Percentiles rank a stretch among this genome's conserved stretches.
Conservation (phyloP, 2,329 filamentous ascomycete genomes). For the Cordyceps cateniannulata region DNA sequence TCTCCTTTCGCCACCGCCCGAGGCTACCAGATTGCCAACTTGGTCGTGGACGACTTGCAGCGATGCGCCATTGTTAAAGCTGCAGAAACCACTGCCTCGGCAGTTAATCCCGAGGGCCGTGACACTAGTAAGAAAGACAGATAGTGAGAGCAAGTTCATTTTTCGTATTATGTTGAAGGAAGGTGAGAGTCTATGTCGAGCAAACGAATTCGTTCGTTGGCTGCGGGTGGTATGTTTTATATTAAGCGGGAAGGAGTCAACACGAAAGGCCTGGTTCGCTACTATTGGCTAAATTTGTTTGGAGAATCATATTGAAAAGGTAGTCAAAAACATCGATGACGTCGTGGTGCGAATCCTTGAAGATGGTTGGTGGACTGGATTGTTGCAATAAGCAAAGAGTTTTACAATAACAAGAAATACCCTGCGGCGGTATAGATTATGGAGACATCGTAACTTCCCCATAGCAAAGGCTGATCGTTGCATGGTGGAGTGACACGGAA, state of each 20-base stretch:
- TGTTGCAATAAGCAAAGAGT: not conserved
- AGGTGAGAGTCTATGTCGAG: not conserved
- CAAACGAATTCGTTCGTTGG: no score
- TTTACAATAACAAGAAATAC: no score
- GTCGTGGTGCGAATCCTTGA: not conserved
- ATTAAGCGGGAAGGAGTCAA: not conserved
- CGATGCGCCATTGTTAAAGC: slow-evolving; percentile 11
- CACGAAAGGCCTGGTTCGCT: not conserved
- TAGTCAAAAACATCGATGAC: not conserved
- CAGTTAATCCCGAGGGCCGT: slow-evolving; percentile 16
- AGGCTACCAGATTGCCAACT: slow-evolving; percentile 13
- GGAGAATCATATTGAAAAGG: no score
- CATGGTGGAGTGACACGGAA: not conserved
- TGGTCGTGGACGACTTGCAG: slow-evolving; percentile 12
- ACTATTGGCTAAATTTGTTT: no score
- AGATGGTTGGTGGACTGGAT: slow-evolving; percentile 4
- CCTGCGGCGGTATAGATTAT: not conserved
- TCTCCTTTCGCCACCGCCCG: slow-evolving; percentile 4
- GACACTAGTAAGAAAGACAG: slow-evolving; percentile 8
- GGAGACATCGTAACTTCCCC: not conserved
- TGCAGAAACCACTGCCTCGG: slow-evolving; percentile 13
- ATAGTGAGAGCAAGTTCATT: slow-evolving; percentile 10
- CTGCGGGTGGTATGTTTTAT: not conserved
- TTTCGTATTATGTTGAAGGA: not conserved
- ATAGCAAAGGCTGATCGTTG: not conserved